Evolutionary conservation across 164 flowering plant genomes (phyloP).

Genomic region (Tetracentron sinense): DNA sequence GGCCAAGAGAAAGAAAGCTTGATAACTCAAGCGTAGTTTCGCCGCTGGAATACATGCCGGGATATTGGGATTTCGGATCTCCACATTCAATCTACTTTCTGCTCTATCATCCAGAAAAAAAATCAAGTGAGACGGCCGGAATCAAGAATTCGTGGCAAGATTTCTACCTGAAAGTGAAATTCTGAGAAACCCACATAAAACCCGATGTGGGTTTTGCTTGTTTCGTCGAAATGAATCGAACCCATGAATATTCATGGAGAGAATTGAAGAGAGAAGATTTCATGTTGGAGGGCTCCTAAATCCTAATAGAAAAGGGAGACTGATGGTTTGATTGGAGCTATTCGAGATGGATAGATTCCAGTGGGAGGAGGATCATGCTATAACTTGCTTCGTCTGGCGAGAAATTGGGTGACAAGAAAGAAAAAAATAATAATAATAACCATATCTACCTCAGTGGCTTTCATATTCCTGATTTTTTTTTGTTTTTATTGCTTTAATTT

Average conservation of each 20-base stretch:
- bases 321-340: background rate
- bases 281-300: constrained; percentile 10
- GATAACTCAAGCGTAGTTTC: constrained; percentile 60
- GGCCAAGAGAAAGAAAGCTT: constrained; percentile 63
- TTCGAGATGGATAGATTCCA: background rate
- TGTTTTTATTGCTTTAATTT: no score
- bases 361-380: background rate
- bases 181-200: constrained; percentile 8
- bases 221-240: constrained; percentile 5
- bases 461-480: no score
- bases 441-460: no score
- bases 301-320: background rate
- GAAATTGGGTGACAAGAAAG: no score
- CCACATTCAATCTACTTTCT: constrained; percentile 24
- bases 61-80: constrained; percentile 39
- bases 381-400: no score
- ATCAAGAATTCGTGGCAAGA: background rate
- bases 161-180: background rate
- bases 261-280: constrained; percentile 12
- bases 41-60: constrained; percentile 24
- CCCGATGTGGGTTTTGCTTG: constrained; percentile 6
- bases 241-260: background rate
- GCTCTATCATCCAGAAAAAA: constrained; percentile 4
- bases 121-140: constrained; percentile 15
- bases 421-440: no score